These are phyloP conservation scores for Waltergamsia citrina DNA, from an alignment of 2,329 filamentous ascomycete genomes.

Conservation along the genomic window DNA sequence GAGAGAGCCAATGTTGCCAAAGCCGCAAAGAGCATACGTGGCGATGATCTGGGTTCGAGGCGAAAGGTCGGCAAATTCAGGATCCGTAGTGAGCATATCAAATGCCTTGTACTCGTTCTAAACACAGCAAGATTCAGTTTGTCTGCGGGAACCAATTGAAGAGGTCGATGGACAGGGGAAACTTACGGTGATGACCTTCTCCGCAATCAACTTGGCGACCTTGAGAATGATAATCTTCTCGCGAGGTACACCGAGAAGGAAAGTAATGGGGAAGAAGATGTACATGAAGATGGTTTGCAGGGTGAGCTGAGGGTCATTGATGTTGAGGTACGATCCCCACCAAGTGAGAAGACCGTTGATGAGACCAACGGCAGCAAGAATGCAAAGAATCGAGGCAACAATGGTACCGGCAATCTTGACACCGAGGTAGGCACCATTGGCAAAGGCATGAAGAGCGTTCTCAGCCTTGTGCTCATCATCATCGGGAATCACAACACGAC, in stretches of 20 bases:
- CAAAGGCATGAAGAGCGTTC: slow-evolving; percentile 77
- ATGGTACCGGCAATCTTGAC: slow-evolving; percentile 85
- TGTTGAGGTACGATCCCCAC: slow-evolving; percentile 74
- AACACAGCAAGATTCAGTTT: slow-evolving; percentile 1
- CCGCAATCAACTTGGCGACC: slow-evolving; percentile 70
- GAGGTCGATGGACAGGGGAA: neutral
- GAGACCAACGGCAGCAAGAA: slow-evolving; percentile 67
- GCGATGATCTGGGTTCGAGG: slow-evolving; percentile 70
- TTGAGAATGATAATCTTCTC: slow-evolving; percentile 54
- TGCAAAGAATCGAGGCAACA: slow-evolving; percentile 67
- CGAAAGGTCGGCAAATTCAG: slow-evolving; percentile 48
- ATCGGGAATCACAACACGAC: slow-evolving; percentile 71
- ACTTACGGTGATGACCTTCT: slow-evolving; percentile 68
- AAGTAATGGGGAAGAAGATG: slow-evolving; percentile 67
- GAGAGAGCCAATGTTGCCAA: slow-evolving; percentile 79
- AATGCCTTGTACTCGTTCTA: slow-evolving; percentile 76
- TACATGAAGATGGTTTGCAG: slow-evolving; percentile 71
- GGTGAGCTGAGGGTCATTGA: slow-evolving; percentile 57
- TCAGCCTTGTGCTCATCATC: slow-evolving; percentile 66
- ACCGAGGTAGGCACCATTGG: slow-evolving; percentile 77
- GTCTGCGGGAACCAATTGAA: neutral
- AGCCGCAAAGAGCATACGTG: slow-evolving; percentile 76
- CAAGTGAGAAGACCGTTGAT: slow-evolving; percentile 71
- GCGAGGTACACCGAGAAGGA: slow-evolving; percentile 69
- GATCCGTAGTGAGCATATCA: slow-evolving; percentile 42